Evolutionary conservation across 257 asterid genomes (phyloP), one percentile per base, ranked within the genome.

Genomic region (Thymus mandschuricus): DNA sequence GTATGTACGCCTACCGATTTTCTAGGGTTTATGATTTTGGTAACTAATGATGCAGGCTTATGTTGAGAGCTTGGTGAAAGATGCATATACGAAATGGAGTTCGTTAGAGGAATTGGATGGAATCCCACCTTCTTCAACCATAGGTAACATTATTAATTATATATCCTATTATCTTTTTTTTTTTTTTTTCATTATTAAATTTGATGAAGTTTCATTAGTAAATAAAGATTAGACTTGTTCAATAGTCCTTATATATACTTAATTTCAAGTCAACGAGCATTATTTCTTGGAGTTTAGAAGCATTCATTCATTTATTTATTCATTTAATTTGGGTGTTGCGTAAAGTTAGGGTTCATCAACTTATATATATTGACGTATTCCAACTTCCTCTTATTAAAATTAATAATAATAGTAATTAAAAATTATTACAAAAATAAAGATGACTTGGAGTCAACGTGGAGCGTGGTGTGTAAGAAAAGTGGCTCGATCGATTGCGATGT

Each of bases 11-110:
- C 21, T 21, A 21, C 21, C 21, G 21, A 21, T 21, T 21, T 21
- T 21, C 21, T 21, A 21, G 21, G 21, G 21, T 21, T 21, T 21
- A 21, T 21, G 21, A 21, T 21, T 21, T 21, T 21, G 21, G 21
- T 45, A 12, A 64, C 13, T 3, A 2, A 2, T 44, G 6, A 54
- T 56, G 7, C 70, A 87, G 96, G 68, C 54, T 0, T 73, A 78
- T 59, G 65, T 84, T 12, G 75, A 78, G 64, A 81, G 71, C 74
- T 77, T 85, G 77, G 82, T 84, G 48, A 84, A 65, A 76, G 83
- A 82, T 27, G 96, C 96, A 27, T 83, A 81, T 68, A 62, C 48
- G 45, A 82, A 75, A 34, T 89, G 96, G 96, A 80, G 60, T 63
- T 60, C 78, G 43, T 80, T 87, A 7, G 90, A 85, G 68, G 88